Evolutionary conservation across 805 yeast species (phyloP).

Genomic region (Myxozyma nipponensis): DNA sequence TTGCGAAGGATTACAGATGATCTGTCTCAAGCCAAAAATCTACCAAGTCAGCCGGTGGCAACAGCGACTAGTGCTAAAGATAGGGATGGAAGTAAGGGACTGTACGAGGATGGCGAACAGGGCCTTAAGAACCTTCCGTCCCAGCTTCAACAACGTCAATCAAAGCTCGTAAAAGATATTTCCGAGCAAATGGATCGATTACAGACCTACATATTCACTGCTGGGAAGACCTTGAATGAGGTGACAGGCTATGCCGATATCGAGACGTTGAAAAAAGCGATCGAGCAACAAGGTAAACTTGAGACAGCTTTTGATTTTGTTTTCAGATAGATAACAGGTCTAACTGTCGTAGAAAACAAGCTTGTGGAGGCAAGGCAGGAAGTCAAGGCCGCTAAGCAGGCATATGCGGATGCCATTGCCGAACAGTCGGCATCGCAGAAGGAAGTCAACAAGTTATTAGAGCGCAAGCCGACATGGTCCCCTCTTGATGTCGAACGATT

Average conservation of each 20-base stretch:
- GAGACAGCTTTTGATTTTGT: neutral
- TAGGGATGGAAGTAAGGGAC: too few relatives aligned
- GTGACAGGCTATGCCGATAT: constrained; percentile 87
- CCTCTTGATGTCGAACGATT: constrained; percentile 76
- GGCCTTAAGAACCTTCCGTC: constrained; percentile 31
- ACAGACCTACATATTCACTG: constrained; percentile 37
- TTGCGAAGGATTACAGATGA: too few relatives aligned
- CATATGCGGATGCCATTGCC: constrained; percentile 59
- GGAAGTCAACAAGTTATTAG: constrained; percentile 80
- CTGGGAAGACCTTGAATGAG: constrained; percentile 67
- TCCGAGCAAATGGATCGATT: constrained; percentile 34
- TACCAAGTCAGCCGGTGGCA: too few relatives aligned
- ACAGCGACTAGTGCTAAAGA: too few relatives aligned
- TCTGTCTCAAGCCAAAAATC: too few relatives aligned
- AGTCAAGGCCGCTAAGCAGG: constrained; percentile 48
- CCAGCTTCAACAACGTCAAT: constrained; percentile 31
- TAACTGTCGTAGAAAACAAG: constrained; percentile 45
- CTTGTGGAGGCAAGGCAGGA: constrained; percentile 47
- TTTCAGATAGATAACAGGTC: neutral
- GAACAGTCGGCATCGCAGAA: constrained; percentile 67
- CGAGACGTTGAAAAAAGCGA: constrained; percentile 61
- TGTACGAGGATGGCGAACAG: neutral
- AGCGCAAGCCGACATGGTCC: constrained; percentile 80
- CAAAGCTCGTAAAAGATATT: constrained; percentile 31
- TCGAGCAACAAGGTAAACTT: constrained; percentile 40